These are phyloP conservation scores for Suillus brevipes DNA, from an alignment of 768 basidiomycete genomes.

Conservation along the genomic window DNA sequence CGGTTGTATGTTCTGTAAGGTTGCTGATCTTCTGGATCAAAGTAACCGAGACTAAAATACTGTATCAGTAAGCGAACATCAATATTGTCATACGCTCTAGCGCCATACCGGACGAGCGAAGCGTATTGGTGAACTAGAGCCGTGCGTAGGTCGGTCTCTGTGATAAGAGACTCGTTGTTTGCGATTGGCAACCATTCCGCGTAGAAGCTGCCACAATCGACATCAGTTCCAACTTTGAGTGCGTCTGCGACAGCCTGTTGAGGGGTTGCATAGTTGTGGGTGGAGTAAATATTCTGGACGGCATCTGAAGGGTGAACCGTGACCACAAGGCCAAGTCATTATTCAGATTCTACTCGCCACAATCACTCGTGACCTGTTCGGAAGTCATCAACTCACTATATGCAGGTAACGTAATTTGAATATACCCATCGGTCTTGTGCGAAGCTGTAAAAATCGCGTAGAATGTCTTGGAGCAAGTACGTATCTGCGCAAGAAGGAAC, in stretches of 20 bases:
- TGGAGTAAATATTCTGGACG: conserved; percentile 43
- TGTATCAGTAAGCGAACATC: not conserved
- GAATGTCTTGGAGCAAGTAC: conserved; percentile 51
- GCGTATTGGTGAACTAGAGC: conserved; percentile 50
- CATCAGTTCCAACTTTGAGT: conserved; percentile 53
- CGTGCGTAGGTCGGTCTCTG: conserved; percentile 41
- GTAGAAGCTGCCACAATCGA: conserved; percentile 56
- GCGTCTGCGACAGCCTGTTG: conserved; percentile 50
- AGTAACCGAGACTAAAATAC: conserved; percentile 50
- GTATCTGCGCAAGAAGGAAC: conserved; percentile 55
- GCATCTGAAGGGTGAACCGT: conserved; percentile 17
- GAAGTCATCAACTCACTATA: not conserved
- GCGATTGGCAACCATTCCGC: conserved; percentile 45
- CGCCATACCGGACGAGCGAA: conserved; percentile 50
- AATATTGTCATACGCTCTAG: no score
- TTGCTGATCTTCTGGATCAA: conserved; percentile 50
- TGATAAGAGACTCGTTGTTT: conserved; percentile 48
- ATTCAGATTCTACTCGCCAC: conserved; percentile 39
- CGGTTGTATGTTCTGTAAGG: conserved; percentile 52
- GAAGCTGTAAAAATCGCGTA: conserved; percentile 54
- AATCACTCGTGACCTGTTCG: conserved; percentile 44
- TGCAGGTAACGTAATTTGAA: not conserved
- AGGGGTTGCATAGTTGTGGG: conserved; percentile 48
- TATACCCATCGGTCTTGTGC: conserved; percentile 50
- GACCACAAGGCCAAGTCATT: no score